Evolutionary conservation across 371 early-diverging fungal species (phyloP).

Genomic region (Apophysomyces sp.): DNA sequence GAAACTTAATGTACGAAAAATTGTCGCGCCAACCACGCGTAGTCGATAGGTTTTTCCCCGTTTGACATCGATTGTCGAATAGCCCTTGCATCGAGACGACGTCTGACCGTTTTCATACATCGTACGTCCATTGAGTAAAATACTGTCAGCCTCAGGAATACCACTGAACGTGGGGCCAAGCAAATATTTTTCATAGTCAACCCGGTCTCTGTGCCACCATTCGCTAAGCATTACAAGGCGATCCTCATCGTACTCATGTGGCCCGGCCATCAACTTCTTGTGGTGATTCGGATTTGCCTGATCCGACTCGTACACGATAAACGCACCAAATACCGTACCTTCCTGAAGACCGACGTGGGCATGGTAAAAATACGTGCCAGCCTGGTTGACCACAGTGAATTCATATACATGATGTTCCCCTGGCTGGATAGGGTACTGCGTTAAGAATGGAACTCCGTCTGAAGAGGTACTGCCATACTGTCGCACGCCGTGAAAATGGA

Average conservation of each 20-base stretch:
- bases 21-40: slow-evolving; percentile 34
- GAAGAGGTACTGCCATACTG: slow-evolving; percentile 34
- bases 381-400: slow-evolving; percentile 37
- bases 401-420: slow-evolving; percentile 52
- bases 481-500: slow-evolving; percentile 51
- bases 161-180: slow-evolving; percentile 25
- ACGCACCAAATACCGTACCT: slow-evolving; percentile 48
- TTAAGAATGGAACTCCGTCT: slow-evolving; percentile 63
- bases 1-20: slow-evolving; percentile 31
- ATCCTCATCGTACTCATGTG: slow-evolving; percentile 40
- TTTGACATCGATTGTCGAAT: slow-evolving; percentile 20
- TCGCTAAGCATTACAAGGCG: slow-evolving; percentile 42
- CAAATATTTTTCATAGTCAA: slow-evolving; percentile 5
- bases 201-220: slow-evolving; percentile 41
- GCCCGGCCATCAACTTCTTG: slow-evolving; percentile 7
- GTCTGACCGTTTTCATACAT: slow-evolving; percentile 8
- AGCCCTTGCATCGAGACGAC: slow-evolving; percentile 21
- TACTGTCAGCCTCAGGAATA: slow-evolving; percentile 31
- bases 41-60: slow-evolving; percentile 35
- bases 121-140: slow-evolving; percentile 43
- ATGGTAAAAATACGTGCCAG: slow-evolving; percentile 63
- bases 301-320: slow-evolving; percentile 42
- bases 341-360: slow-evolving; percentile 47
- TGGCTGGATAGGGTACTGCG: slow-evolving; percentile 58
- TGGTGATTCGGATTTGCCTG: slow-evolving; percentile 10